Percentiles rank a stretch among this genome's conserved stretches.
Conservation (phyloP, 2,329 filamentous ascomycete genomes). For the Ustilaginoidea virens region DNA sequence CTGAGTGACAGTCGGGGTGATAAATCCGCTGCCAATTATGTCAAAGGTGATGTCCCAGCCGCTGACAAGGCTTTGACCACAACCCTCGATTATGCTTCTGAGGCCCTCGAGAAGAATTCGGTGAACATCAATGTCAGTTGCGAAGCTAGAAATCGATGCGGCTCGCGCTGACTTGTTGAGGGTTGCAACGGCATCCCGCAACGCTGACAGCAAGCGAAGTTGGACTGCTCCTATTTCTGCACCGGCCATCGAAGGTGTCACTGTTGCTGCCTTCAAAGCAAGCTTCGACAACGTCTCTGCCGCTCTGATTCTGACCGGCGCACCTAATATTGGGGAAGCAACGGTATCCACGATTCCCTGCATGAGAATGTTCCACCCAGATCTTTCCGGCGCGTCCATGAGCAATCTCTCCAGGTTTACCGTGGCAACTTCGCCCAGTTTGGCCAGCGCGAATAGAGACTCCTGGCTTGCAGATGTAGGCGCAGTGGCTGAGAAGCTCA, state of each 20-base stretch:
- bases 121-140: slow-evolving; percentile 65
- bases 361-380: slow-evolving; percentile 60
- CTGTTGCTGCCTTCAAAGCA: slow-evolving; percentile 39
- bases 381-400: slow-evolving; percentile 46
- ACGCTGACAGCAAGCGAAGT: slow-evolving; percentile 51
- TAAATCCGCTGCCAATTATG: slow-evolving; percentile 71
- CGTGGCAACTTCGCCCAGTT: slow-evolving; percentile 55
- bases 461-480: slow-evolving; percentile 40
- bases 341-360: slow-evolving; percentile 36
- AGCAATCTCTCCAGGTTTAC: slow-evolving; percentile 66
- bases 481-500: slow-evolving; percentile 30
- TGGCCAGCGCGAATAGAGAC: slow-evolving; percentile 53
- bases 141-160: slow-evolving; percentile 39
- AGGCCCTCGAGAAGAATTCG: slow-evolving; percentile 65
- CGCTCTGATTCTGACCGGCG: slow-evolving; percentile 41
- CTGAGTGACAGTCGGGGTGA: slow-evolving; percentile 22
- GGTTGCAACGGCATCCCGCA: slow-evolving; percentile 40
- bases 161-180: slow-evolving; percentile 39
- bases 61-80: slow-evolving; percentile 65
- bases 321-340: slow-evolving; percentile 28
- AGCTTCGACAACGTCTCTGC: slow-evolving; percentile 48
- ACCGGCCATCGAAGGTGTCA: slow-evolving; percentile 35
- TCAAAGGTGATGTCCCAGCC: slow-evolving; percentile 81
- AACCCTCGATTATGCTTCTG: slow-evolving; percentile 72
- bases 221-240: slow-evolving; percentile 47